Conservation (phyloP, 306 rosid species). For the Prunus mira region DNA sequence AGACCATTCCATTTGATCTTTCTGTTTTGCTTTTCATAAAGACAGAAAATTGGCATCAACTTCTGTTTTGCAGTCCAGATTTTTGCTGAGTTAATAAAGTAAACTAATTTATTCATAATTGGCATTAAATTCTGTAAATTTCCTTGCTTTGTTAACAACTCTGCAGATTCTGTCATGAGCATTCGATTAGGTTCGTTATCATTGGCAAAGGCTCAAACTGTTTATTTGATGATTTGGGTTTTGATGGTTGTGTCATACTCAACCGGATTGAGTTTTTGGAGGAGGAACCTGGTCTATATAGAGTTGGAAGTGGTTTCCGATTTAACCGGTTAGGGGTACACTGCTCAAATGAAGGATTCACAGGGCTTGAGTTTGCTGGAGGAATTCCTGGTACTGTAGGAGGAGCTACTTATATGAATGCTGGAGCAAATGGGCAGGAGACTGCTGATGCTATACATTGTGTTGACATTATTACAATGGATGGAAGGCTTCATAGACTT, state of each 20-base stretch:
- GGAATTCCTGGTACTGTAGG: slow-evolving; percentile 39
- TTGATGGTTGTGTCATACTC: slow-evolving; percentile 34
- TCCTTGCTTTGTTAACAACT: neutral
- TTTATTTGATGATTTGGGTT: slow-evolving; percentile 34
- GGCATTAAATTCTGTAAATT: neutral
- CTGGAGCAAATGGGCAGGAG: slow-evolving; percentile 40
- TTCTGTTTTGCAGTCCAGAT: neutral
- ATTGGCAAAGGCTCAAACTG: slow-evolving; percentile 36
- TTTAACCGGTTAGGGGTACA: slow-evolving; percentile 23
- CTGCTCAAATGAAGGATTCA: slow-evolving; percentile 33
- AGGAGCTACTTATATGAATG: slow-evolving; percentile 34
- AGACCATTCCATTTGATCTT: neutral
- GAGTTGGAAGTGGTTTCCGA: slow-evolving; percentile 35
- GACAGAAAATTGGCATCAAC: neutral
- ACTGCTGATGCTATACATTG: slow-evolving; percentile 21
- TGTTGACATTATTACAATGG: slow-evolving; percentile 20
- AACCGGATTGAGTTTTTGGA: slow-evolving; percentile 34
- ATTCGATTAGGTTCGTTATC: slow-evolving; percentile 21
- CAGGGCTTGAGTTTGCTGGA: slow-evolving; percentile 34
- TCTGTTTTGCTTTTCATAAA: neutral
- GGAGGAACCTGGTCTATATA: slow-evolving; percentile 16
- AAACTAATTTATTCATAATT: neutral
- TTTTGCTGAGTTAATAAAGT: neutral
- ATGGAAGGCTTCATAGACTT: slow-evolving; percentile 19
- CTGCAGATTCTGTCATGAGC: slow-evolving; percentile 31